Percentiles rank a stretch among this genome's conserved stretches.
Evolutionary conservation across 2,329 filamentous ascomycete genomes (phyloP).

Genomic region (Alternaria sp.): DNA sequence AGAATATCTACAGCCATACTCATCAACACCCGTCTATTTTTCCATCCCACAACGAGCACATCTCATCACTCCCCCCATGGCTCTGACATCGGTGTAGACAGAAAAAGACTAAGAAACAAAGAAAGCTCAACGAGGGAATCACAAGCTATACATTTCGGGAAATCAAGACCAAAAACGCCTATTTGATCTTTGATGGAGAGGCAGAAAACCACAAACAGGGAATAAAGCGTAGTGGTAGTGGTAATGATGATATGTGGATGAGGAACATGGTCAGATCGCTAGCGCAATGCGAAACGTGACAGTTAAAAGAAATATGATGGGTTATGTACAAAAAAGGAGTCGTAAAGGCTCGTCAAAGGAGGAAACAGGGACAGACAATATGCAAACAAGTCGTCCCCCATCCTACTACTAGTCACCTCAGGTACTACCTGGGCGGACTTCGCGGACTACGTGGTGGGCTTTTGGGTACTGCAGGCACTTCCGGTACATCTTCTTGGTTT

Average conservation of each 20-base stretch:
- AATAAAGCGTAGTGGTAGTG: conserved; percentile 2
- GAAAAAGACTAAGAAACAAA: conserved; percentile 1
- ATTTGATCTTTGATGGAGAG: background rate
- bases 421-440: conserved; percentile 23
- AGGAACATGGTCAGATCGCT: conserved; percentile 3
- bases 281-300: background rate
- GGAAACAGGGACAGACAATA: conserved; percentile 1
- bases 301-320: conserved; percentile 7
- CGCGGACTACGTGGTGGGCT: conserved; percentile 33
- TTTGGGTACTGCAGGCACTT: conserved; percentile 28
- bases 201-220: background rate
- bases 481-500: conserved; percentile 24
- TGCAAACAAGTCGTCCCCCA: conserved; percentile 12
- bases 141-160: conserved; percentile 3
- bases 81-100: background rate
- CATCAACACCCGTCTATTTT: background rate
- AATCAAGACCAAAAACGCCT: background rate
- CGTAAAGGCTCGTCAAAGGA: conserved; percentile 9
- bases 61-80: background rate
- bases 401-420: conserved; percentile 3
- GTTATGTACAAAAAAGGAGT: conserved; percentile 15
- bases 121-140: conserved; percentile 5
- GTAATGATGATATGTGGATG: background rate
- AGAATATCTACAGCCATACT: conserved; percentile 11
- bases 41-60: background rate